These are phyloP conservation scores for Xylaria acuta DNA, from an alignment of 495 filamentous ascomycete species.

Conservation along the genomic window DNA sequence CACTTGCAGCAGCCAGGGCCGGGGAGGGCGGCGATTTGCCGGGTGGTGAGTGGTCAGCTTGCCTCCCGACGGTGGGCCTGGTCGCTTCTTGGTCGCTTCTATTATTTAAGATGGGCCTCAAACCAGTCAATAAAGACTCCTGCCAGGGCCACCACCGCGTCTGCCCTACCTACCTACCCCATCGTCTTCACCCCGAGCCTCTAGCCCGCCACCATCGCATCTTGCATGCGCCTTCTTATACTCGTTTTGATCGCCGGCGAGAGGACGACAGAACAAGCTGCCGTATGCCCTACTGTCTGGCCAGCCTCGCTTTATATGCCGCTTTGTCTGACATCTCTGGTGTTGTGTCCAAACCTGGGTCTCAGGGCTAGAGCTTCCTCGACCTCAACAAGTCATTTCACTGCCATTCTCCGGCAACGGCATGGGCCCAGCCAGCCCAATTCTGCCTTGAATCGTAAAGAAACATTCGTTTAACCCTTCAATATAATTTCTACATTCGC, in stretches of 20 bases:
- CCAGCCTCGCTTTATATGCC: background rate
- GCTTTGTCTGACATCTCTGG: constrained; percentile 16
- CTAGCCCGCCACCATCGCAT: constrained; percentile 27
- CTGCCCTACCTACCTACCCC: constrained; percentile 42
- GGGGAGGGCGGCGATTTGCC: constrained; percentile 38
- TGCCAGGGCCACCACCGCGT: constrained; percentile 13
- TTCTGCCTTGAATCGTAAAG: constrained; percentile 27
- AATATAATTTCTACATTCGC: constrained; percentile 22
- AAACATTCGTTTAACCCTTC: background rate
- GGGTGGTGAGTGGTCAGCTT: constrained; percentile 34
- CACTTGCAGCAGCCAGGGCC: constrained; percentile 39
- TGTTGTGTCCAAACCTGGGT: constrained; percentile 26
- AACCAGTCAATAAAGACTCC: constrained; percentile 20
- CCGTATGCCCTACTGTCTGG: constrained; percentile 6
- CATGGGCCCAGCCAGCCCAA: constrained; percentile 26
- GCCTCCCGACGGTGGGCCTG: constrained; percentile 36
- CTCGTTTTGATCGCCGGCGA: constrained; percentile 51
- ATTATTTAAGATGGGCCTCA: constrained; percentile 42
- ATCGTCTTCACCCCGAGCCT: constrained; percentile 31
- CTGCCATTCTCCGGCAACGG: constrained; percentile 4
- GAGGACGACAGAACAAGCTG: constrained; percentile 37
- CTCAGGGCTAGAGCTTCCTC: constrained; percentile 36
- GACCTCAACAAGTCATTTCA: constrained; percentile 29
- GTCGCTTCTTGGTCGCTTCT: constrained; percentile 28
- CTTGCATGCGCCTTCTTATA: constrained; percentile 39